Conservation (phyloP, 2,329 filamentous ascomycete species). For the Ophiostoma perfectum region DNA sequence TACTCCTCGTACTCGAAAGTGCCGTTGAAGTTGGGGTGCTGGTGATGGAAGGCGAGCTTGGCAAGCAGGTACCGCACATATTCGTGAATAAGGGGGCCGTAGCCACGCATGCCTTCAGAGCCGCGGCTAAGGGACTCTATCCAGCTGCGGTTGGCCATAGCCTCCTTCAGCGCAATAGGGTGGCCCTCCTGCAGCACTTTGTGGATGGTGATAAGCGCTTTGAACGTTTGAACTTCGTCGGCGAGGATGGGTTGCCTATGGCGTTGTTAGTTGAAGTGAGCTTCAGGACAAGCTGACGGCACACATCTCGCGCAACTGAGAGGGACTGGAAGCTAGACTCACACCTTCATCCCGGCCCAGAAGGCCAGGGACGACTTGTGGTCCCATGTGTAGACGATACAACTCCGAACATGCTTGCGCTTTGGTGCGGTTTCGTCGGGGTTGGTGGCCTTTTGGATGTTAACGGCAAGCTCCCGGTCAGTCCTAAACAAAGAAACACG, state of each 20-base stretch:
- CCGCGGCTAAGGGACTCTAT: conserved; percentile 87
- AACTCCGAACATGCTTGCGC: conserved; percentile 92
- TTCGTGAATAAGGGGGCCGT: conserved; percentile 87
- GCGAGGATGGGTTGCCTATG: conserved; percentile 89
- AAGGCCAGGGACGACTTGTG: conserved; percentile 93
- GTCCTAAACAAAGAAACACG: conserved; percentile 42
- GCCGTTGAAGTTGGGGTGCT: conserved; percentile 96
- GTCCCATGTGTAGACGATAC: conserved; percentile 99
- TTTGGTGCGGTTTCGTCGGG: conserved; percentile 63
- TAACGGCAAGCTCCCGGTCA: conserved; percentile 63
- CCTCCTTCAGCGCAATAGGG: conserved; percentile 78
- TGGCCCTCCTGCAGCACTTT: conserved; percentile 97
- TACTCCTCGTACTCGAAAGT: conserved; percentile 99
- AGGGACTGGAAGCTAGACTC: conserved; percentile 9
- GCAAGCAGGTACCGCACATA: conserved; percentile 94
- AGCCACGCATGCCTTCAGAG: conserved; percentile 82
- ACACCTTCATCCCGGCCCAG: conserved; percentile 99
- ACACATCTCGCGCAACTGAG: background rate
- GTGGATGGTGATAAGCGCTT: conserved; percentile 93
- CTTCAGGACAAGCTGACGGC: background rate
- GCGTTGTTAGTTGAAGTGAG: background rate
- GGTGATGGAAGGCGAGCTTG: conserved; percentile 92
- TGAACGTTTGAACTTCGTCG: conserved; percentile 98
- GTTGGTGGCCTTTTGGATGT: conserved; percentile 65
- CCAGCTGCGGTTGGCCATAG: conserved; percentile 82